Conservation (phyloP, 176 grass and related monocot genomes). For the Tillandsia leiboldiana region DNA sequence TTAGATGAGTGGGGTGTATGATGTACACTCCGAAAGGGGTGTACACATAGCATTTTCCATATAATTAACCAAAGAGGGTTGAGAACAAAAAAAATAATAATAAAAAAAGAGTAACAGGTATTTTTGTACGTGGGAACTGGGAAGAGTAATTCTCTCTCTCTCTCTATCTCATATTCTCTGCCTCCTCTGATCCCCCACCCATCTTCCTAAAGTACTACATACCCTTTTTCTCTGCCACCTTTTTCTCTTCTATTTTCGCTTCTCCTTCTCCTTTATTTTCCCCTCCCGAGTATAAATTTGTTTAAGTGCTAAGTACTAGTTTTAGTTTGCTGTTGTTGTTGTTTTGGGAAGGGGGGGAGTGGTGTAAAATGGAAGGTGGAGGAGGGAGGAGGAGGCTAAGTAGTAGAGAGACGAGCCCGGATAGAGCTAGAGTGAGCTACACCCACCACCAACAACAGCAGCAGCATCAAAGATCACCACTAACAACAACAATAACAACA, state of each 20-base stretch:
- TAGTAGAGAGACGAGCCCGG: slow-evolving; percentile 62
- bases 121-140: not conserved
- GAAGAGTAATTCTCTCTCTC: no score
- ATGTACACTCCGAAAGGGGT: no score
- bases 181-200: not conserved
- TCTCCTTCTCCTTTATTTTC: not conserved
- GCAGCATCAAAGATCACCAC: not conserved
- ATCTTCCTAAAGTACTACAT: not conserved
- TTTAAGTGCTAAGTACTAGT: not conserved
- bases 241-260: not conserved
- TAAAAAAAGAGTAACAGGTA: not conserved
- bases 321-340: not conserved
- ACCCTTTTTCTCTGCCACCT: slow-evolving; percentile 2
- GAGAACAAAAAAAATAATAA: not conserved
- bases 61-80: not conserved
- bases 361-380: slow-evolving; percentile 22
- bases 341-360: not conserved
- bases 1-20: no score
- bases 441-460: slow-evolving; percentile 6
- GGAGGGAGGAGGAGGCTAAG: slow-evolving; percentile 29
- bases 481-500: slow-evolving; percentile 25
- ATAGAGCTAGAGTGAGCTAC: slow-evolving; percentile 39
- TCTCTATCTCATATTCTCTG: not conserved
- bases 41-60: no score
- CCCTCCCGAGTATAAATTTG: not conserved